These are phyloP conservation scores for Paecilomyces variotii DNA, from an alignment of 2,329 filamentous ascomycete species.

Conservation along the genomic window DNA sequence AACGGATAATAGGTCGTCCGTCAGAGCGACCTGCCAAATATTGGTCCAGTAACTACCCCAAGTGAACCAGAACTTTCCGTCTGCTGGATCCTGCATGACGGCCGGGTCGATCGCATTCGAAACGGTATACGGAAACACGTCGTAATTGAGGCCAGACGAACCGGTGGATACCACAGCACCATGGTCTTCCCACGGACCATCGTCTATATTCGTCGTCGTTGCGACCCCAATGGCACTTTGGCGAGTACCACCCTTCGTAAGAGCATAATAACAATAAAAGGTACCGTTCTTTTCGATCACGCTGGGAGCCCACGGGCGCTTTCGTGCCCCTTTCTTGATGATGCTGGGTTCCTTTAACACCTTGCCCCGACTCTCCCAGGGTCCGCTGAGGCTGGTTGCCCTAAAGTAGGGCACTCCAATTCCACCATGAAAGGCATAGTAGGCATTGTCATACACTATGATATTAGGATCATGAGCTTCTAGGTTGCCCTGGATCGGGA, in stretches of 20 bases:
- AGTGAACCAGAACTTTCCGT: conserved; percentile 40
- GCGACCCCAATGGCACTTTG: conserved; percentile 56
- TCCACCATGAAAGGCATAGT: conserved; percentile 1
- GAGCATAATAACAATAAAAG: conserved; percentile 60
- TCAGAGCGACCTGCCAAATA: conserved; percentile 53
- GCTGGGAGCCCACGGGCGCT: conserved; percentile 50
- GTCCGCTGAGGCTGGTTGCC: neutral
- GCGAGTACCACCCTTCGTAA: conserved; percentile 54
- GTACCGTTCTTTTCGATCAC: conserved; percentile 47
- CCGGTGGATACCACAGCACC: conserved; percentile 24
- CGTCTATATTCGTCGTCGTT: conserved; percentile 34
- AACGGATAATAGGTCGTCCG: conserved; percentile 15
- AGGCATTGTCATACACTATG: neutral
- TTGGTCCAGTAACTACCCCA: conserved; percentile 65
- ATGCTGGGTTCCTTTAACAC: conserved; percentile 22
- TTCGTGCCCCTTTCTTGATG: conserved; percentile 25
- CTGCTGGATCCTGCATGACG: conserved; percentile 33
- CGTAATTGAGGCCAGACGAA: conserved; percentile 19
- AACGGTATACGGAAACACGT: conserved; percentile 25
- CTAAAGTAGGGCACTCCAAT: neutral
- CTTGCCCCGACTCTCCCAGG: conserved; percentile 9
- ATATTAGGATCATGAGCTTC: neutral
- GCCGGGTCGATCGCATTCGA: conserved; percentile 57
- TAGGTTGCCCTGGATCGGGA: neutral
- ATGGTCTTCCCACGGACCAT: conserved; percentile 28